These are phyloP conservation scores for Tetradesmus obliquus DNA, from an alignment of 139 green algal genomes.

Conservation along the genomic window DNA sequence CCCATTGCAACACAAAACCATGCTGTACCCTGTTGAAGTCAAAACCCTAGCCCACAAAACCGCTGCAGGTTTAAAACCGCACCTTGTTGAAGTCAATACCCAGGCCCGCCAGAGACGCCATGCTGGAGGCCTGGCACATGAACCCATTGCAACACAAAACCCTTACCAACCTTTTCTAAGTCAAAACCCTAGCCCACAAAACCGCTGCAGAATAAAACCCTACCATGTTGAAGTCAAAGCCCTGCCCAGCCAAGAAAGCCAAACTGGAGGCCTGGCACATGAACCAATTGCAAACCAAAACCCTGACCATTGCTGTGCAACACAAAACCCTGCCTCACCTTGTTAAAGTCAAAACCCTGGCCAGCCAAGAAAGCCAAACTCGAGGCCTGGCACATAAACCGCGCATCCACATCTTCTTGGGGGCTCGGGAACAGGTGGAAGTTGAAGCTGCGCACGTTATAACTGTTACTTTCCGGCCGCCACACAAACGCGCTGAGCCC, in stretches of 20 bases:
- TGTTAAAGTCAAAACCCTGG: slow-evolving; percentile 86
- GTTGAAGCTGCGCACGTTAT: slow-evolving; percentile 78
- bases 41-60: neutral
- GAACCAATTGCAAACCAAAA: slow-evolving; percentile 56
- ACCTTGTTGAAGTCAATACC: neutral
- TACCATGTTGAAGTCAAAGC: slow-evolving; percentile 79
- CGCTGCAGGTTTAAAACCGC: neutral
- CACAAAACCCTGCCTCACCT: slow-evolving; percentile 39
- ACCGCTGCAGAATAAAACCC: neutral
- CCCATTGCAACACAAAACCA: slow-evolving; percentile 17
- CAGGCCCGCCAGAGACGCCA: slow-evolving; percentile 68
- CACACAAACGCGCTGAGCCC: slow-evolving; percentile 68
- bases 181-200: neutral
- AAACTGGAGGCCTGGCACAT: slow-evolving; percentile 74
- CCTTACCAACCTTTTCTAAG: neutral
- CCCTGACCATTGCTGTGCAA: neutral
- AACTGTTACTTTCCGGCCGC: slow-evolving; percentile 26
- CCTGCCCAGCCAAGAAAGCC: slow-evolving; percentile 62
- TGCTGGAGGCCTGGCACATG: slow-evolving; percentile 69
- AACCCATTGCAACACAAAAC: slow-evolving; percentile 55
- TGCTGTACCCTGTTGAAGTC: neutral
- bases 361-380: slow-evolving; percentile 75
- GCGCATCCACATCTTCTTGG: slow-evolving; percentile 57
- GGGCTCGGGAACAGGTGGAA: slow-evolving; percentile 78
- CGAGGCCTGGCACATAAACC: slow-evolving; percentile 79